Evolutionary conservation across 169 alveolate species (phyloP), one percentile per base, ranked within the genome.

Genomic region (Eimeria falciformis): DNA sequence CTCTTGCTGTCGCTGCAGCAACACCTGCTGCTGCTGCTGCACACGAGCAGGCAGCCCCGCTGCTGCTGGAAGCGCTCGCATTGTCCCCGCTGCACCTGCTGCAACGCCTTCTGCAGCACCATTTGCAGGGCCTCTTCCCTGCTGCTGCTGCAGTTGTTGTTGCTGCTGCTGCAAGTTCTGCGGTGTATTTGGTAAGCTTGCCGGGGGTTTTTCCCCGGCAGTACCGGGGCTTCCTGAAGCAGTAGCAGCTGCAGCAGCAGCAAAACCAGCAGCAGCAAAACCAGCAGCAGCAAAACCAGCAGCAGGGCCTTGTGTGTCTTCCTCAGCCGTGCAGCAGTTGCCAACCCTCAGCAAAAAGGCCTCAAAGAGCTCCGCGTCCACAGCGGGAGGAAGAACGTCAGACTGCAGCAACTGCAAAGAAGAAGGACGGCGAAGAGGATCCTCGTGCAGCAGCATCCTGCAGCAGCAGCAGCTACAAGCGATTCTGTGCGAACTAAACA

Each of bases 351-450:
- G 78, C 58, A 87, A 50, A 53, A 87, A 87, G 29, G 92, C 92
- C 45, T 71, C 66, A 47, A 87, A 87, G 47, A 87, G 78, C 11
- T 73, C 92, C 23, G 66, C 78, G 27, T 87, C 92, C 23, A 87
- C 92, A 2, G 92, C 92, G n/a, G 92, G 92, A 17, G 92, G 92
- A 40, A 87, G 78, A 7, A 65, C 56, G 5, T 75, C 65, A 47
- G 92, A 87, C 86, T 53, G 92, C 58, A 87, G 92, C 58, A 87
- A 65, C 73, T 68, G 50, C 75, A 71, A 46, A 12, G 92, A 87
- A 7, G 87, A 47, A 3, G 92, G 92, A 12, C 92, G 73, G 5
- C 50, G 37, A 23, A 21, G 71, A 2, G 92, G 87, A n/a, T 87
- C 77, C 55, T 78, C 86, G 40, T 78, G 50, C 78, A 87, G 47